A percentile compares a stretch with the other conserved stretches of the same genome.
Conservation (phyloP, 306 rosid genomes). For the Acacia crassicarpa region DNA sequence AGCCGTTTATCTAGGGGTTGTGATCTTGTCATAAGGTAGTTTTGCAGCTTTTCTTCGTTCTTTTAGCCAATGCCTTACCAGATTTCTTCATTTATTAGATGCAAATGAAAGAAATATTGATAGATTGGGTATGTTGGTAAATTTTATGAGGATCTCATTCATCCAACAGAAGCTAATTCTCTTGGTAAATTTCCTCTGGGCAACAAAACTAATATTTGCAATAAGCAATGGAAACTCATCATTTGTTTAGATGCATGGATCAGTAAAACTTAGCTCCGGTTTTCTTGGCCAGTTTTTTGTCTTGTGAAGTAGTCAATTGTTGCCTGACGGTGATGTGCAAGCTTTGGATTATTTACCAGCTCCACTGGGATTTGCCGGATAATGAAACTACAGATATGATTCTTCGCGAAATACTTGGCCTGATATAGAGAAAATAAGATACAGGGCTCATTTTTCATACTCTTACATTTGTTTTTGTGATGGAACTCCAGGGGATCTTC, state of each 20-base stretch:
- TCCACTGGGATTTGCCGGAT: not conserved
- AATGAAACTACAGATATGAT: not conserved
- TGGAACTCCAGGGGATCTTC: not conserved
- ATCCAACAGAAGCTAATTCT: not conserved
- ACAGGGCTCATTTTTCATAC: not conserved
- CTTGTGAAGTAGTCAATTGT: not conserved
- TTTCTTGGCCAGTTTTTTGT: not conserved
- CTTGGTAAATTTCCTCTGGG: not conserved
- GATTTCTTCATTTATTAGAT: not conserved
- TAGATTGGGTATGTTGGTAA: not conserved
- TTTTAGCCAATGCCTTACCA: not conserved
- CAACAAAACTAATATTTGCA: too few species aligned
- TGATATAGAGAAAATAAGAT: not conserved
- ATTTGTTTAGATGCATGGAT: not conserved
- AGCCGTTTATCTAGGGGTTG: conserved; percentile 64
- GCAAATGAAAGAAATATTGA: not conserved
- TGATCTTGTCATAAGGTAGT: conserved; percentile 56
- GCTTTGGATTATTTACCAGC: not conserved
- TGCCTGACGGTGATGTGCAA: not conserved
- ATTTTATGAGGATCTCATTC: not conserved
- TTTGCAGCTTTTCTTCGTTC: not conserved
- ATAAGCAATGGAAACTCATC: not conserved
- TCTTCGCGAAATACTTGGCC: not conserved
- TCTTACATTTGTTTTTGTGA: not conserved
- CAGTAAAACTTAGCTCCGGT: not conserved